These are phyloP conservation scores for Scutellaria barbata DNA, from an alignment of 257 asterid genomes.

Conservation along the genomic window DNA sequence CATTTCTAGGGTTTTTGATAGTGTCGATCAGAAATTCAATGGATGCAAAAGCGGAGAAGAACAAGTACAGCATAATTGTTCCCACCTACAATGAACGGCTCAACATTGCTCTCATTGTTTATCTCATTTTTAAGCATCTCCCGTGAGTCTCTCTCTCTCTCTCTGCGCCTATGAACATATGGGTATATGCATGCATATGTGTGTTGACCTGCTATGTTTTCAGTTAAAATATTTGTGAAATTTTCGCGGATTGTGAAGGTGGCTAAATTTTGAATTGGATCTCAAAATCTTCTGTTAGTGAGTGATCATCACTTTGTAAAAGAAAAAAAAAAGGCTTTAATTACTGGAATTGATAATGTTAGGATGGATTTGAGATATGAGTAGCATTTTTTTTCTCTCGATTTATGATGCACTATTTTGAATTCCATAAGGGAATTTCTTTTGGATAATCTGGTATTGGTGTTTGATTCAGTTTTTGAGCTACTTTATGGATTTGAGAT, in stretches of 20 bases:
- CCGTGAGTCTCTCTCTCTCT: slow-evolving; percentile 48
- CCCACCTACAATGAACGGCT: slow-evolving; percentile 99
- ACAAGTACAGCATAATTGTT: slow-evolving; percentile 83
- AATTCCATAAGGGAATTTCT: not conserved
- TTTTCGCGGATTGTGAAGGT: slow-evolving; percentile 18
- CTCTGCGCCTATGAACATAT: not conserved
- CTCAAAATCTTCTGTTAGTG: not conserved
- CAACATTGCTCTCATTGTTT: slow-evolving; percentile 85
- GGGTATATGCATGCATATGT: not conserved
- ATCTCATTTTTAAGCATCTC: slow-evolving; percentile 92
- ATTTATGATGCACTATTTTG: not conserved
- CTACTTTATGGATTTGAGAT: slow-evolving; percentile 8
- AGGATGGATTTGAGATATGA: slow-evolving; percentile 10
- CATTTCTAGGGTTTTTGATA: slow-evolving; percentile 38
- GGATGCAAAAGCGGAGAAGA: slow-evolving; percentile 56
- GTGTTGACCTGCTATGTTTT: not conserved
- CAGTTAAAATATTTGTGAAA: slow-evolving; percentile 5
- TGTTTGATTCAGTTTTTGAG: slow-evolving; percentile 10
- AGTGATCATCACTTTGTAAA: slow-evolving; percentile 11
- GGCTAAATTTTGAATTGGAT: slow-evolving; percentile 14
- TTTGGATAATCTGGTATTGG: not conserved
- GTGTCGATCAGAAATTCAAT: slow-evolving; percentile 40
- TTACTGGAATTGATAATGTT: slow-evolving; percentile 24
- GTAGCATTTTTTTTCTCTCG: not conserved
- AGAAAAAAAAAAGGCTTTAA: not conserved